Conservation (phyloP, 345 rosid species). For the Salix dunnii region DNA sequence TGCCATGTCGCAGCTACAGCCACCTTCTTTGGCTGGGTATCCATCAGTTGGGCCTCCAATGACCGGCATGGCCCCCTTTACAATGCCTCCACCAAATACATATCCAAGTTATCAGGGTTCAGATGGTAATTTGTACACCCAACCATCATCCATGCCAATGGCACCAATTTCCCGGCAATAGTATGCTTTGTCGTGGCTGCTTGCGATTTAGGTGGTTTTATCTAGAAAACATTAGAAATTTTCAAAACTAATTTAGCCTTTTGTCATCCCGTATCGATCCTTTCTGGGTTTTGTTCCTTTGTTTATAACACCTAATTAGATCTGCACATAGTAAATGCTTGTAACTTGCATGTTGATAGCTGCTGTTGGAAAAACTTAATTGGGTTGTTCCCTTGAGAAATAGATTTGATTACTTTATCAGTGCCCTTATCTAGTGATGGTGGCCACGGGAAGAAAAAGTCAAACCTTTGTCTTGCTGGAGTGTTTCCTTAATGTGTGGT, state of each 20-base stretch:
- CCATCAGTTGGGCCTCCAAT: conserved; percentile 36
- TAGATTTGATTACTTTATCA: neutral
- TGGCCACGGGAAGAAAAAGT: no score
- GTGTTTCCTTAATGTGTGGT: no score
- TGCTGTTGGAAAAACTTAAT: neutral
- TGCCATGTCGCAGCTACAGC: conserved; percentile 42
- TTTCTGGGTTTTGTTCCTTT: conserved; percentile 11
- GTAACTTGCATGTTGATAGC: conserved; percentile 18
- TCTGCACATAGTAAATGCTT: conserved; percentile 33
- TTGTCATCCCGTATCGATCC: neutral
- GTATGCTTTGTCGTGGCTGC: conserved; percentile 2
- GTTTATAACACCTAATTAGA: conserved; percentile 20
- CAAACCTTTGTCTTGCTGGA: no score
- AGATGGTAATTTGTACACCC: conserved; percentile 61
- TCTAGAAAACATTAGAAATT: neutral
- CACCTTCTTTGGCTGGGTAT: conserved; percentile 39
- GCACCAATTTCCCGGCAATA: conserved; percentile 71
- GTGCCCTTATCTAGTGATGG: neutral
- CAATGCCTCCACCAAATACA: conserved; percentile 41
- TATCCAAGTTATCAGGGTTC: conserved; percentile 64
- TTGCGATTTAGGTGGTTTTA: conserved; percentile 2
- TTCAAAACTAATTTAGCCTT: conserved; percentile 11
- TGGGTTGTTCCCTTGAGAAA: conserved; percentile 13
- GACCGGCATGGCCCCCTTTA: conserved; percentile 43
- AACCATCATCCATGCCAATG: conserved; percentile 52